Conservation (phyloP, 179 eudicot genomes). For the Silene noctiflora region DNA sequence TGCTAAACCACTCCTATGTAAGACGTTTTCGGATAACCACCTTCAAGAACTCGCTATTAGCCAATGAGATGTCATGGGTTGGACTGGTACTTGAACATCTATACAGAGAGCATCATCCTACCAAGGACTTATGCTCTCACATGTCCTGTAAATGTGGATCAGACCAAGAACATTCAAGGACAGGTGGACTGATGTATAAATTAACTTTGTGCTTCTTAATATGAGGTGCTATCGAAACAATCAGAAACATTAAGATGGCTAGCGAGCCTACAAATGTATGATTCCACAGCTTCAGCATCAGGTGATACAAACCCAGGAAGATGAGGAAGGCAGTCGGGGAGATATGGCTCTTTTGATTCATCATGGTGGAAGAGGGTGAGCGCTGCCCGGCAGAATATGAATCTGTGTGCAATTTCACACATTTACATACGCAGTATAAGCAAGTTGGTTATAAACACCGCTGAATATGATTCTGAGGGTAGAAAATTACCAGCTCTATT, state of each 20-base stretch:
- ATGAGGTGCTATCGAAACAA: slow-evolving; percentile 38
- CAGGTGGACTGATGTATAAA: slow-evolving; percentile 8
- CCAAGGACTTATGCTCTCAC: slow-evolving; percentile 43
- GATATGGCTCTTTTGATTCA: slow-evolving; percentile 48
- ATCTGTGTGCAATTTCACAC: slow-evolving; percentile 46
- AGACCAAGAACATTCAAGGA: slow-evolving; percentile 54
- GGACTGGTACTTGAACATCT: neutral
- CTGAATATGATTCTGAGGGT: too few relatives aligned
- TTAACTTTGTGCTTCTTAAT: neutral
- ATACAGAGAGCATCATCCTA: slow-evolving; percentile 14
- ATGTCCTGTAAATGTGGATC: slow-evolving; percentile 55
- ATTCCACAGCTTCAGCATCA: slow-evolving; percentile 60
- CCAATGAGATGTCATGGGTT: neutral
- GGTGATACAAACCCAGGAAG: slow-evolving; percentile 67
- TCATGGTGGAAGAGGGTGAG: slow-evolving; percentile 49
- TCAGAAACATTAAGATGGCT: slow-evolving; percentile 60
- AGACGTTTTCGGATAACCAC: slow-evolving; percentile 1
- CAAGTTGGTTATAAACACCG: neutral
- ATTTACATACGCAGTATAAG: neutral
- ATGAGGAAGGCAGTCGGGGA: slow-evolving; percentile 78
- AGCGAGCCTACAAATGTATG: slow-evolving; percentile 63
- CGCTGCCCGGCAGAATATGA: slow-evolving; percentile 85
- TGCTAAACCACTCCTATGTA: slow-evolving; percentile 14
- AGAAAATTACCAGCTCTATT: neutral
- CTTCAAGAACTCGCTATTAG: slow-evolving; percentile 4